Base-by-base conservation (phyloP, 768 basidiomycete species). In the Tephrocybe sp. region DNA sequence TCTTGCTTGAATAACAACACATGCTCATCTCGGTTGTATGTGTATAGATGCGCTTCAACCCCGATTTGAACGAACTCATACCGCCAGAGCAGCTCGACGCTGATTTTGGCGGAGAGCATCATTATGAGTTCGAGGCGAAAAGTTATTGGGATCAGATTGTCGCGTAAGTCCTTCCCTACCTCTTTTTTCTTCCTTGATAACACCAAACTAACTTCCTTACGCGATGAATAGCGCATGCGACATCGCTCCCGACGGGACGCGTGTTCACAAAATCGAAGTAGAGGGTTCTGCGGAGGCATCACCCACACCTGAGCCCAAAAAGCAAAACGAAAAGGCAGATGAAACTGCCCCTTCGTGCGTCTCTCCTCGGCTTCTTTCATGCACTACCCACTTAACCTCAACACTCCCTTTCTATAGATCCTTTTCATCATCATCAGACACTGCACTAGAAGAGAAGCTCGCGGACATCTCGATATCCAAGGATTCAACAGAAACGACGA, bases 11-110 rank as follows among this genome's bases (percentile, higher is more conserved):
- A 5, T 17, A n/a, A 24, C 10, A 8, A 15, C 26, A 17, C 21
- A 26, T 17, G 5, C 15, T n/a, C n/a, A n/a, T n/a, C n/a, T n/a
- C n/a, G 12, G 10, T 28, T 30, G 32, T 17, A 11, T n/a, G 45
- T 12, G 34, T 39, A 9, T 37, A 90, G 88, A 90, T 94, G 85
- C 83, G 86, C 20, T 94, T 95, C 67, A 95, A 95, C 63, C 91
- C 93, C 3, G 78, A 91, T 58, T 73, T 95, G 4, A 65, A 77
- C 33, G 87, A 90, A 53, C 81, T 95, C 38, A 76, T 93, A 18
- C 87, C 90, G 4, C 70, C 68, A 6, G 78, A 79, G 3, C 92
- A 94, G 49, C 79, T 94, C 8, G 91, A 93, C 62, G 79, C 83
- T 1, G 89, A 89, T 57, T 92, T 93, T 64, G 91, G 90, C 12